These are phyloP conservation scores for Hygrophila difformis DNA, from an alignment of 257 asterid genomes.

Conservation along the genomic window DNA sequence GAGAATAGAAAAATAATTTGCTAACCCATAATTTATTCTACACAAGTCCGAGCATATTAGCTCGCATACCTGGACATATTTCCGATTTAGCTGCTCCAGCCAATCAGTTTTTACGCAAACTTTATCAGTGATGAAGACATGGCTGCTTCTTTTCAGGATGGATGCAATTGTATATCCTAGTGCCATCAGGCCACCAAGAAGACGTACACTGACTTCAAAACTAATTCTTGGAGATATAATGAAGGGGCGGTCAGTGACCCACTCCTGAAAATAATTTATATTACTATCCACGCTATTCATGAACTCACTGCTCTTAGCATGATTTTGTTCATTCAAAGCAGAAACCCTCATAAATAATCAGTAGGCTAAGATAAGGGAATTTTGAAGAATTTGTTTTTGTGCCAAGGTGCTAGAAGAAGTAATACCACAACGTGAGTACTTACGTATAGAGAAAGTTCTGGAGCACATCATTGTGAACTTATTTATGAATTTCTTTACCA, in stretches of 20 bases:
- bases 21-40: background rate
- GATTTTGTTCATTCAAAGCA: background rate
- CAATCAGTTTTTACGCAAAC: slow-evolving; percentile 86
- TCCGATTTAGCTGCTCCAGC: slow-evolving; percentile 95
- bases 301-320: background rate
- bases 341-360: background rate
- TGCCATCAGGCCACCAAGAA: slow-evolving; percentile 99
- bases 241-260: slow-evolving; percentile 94
- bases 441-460: background rate
- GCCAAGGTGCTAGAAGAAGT: too few species aligned
- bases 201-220: slow-evolving; percentile 97
- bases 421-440: too few species aligned
- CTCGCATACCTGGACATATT: slow-evolving; percentile 71
- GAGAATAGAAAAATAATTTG: too few species aligned
- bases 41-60: slow-evolving; percentile 1
- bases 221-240: slow-evolving; percentile 96
- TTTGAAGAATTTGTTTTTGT: too few species aligned
- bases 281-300: slow-evolving; percentile 13
- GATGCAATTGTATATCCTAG: slow-evolving; percentile 94
- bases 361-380: too few species aligned
- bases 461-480: background rate
- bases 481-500: background rate
- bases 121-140: slow-evolving; percentile 64
- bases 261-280: slow-evolving; percentile 59
- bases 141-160: slow-evolving; percentile 92